These are phyloP conservation scores for Colletotrichum magnum DNA, from an alignment of 2,329 filamentous ascomycete genomes.

Conservation along the genomic window DNA sequence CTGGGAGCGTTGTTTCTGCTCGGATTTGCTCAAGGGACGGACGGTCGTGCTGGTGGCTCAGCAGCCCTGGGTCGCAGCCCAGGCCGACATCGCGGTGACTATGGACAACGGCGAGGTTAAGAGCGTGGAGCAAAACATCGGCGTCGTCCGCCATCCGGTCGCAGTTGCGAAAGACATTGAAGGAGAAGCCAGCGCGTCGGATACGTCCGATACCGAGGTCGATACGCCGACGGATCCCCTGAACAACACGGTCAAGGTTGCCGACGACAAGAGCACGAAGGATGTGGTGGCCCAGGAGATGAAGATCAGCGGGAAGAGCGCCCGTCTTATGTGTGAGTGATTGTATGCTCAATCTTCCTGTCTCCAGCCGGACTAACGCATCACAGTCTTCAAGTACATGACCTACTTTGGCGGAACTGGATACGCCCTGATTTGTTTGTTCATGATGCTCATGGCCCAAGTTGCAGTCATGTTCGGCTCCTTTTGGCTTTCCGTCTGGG, in stretches of 20 bases:
- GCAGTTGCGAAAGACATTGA: constrained; percentile 55
- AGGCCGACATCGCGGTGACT: constrained; percentile 62
- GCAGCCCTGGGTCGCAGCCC: constrained; percentile 65
- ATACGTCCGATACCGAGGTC: constrained; percentile 46
- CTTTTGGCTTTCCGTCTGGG: constrained; percentile 68
- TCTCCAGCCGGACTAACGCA: constrained; percentile 27
- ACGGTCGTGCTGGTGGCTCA: constrained; percentile 72
- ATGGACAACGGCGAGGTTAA: constrained; percentile 63
- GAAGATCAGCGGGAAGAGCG: constrained; percentile 59
- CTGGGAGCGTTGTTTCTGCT: constrained; percentile 71
- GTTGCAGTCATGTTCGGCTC: constrained; percentile 58
- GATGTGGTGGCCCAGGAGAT: constrained; percentile 64
- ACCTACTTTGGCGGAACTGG: constrained; percentile 62
- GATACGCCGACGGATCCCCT: constrained; percentile 47
- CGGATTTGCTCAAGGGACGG: constrained; percentile 65
- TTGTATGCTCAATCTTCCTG: too few relatives aligned
- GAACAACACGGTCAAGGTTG: constrained; percentile 50
- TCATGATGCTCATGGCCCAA: constrained; percentile 57
- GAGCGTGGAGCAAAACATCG: constrained; percentile 59
- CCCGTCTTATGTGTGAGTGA: constrained; percentile 60
- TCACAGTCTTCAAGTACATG: constrained; percentile 64
- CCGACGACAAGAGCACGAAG: constrained; percentile 53
- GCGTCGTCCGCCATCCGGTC: constrained; percentile 61
- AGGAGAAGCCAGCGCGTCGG: constrained; percentile 50
- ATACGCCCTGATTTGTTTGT: constrained; percentile 57